Percentiles rank a stretch among this genome's conserved stretches.
These are phyloP conservation scores for Citrus trifoliata DNA, from an alignment of 345 rosid species.

Conservation along the genomic window DNA sequence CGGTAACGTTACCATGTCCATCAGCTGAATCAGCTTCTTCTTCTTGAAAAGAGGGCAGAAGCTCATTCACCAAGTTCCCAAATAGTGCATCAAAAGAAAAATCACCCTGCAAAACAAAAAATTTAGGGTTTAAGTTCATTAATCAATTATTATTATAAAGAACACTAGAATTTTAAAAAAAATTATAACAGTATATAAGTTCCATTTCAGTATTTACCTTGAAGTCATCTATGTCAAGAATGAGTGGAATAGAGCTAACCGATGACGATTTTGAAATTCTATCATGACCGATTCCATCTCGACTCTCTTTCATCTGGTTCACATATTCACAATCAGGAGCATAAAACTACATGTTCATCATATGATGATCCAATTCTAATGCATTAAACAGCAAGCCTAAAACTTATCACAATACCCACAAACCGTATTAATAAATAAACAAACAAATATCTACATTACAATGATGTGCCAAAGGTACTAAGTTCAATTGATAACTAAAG, in stretches of 20 bases:
- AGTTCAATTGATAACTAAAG: background rate
- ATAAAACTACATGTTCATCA: background rate
- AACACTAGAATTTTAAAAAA: background rate
- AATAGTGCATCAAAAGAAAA: conserved; percentile 95
- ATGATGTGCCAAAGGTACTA: background rate
- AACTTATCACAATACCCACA: background rate
- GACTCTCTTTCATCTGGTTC: conserved; percentile 62
- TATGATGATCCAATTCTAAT: background rate
- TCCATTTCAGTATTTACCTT: conserved; percentile 54
- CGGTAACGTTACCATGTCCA: conserved; percentile 56
- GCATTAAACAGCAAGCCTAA: background rate
- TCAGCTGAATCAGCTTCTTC: conserved; percentile 72
- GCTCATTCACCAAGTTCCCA: conserved; percentile 83
- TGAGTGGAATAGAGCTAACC: conserved; percentile 58
- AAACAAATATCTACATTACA: background rate
- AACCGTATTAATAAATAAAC: background rate
- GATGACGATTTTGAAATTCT: conserved; percentile 54
- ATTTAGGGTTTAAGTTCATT: background rate
- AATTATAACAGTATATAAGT: background rate
- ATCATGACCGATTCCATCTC: conserved; percentile 45
- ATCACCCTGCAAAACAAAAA: conserved; percentile 63
- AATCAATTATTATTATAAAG: background rate
- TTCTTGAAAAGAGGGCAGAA: conserved; percentile 78
- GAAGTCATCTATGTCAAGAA: conserved; percentile 87
- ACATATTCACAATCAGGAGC: conserved; percentile 9